Percentiles rank a stretch among this genome's conserved stretches.
These are phyloP conservation scores for Aspergillus bombycis DNA, from an alignment of 2,329 filamentous ascomycete genomes.

Conservation along the genomic window DNA sequence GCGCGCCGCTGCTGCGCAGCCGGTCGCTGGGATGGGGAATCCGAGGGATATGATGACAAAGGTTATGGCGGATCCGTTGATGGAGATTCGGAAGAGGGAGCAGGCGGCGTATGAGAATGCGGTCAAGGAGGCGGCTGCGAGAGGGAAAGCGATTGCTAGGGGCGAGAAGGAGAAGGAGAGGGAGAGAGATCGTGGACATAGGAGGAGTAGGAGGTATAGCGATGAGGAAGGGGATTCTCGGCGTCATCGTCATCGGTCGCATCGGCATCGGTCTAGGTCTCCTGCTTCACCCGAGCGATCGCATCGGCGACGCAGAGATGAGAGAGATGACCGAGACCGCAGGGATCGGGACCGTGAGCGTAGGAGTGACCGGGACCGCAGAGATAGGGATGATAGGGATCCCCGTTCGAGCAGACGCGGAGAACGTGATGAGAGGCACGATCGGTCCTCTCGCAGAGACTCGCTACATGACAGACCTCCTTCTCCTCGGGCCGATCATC, in stretches of 20 bases:
- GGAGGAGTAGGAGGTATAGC: constrained; percentile 26
- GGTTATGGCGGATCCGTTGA: constrained; percentile 84
- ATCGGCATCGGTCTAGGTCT: constrained; percentile 27
- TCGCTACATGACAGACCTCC: constrained; percentile 27
- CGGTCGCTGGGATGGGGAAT: constrained; percentile 55
- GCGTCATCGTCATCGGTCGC: constrained; percentile 27
- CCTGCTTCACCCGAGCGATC: constrained; percentile 28
- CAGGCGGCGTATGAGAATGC: constrained; percentile 71
- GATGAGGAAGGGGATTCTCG: constrained; percentile 28
- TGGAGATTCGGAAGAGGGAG: constrained; percentile 92
- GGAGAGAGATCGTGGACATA: constrained; percentile 22
- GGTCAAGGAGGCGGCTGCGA: constrained; percentile 49
- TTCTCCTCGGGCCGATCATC: constrained; percentile 23
- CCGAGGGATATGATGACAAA: constrained; percentile 82
- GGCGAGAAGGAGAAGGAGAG: constrained; percentile 21
- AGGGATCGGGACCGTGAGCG: constrained; percentile 16
- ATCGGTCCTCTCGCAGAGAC: constrained; percentile 25
- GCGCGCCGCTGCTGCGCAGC: constrained; percentile 17
- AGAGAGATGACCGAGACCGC: constrained; percentile 25
- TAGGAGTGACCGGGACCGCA: constrained; percentile 16
- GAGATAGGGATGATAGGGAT: constrained; percentile 26
- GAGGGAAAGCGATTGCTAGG: constrained; percentile 25
- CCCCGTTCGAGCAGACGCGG: constrained; percentile 22
- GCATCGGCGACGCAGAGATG: constrained; percentile 28
- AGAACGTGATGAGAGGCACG: constrained; percentile 28